Evolutionary conservation across 2,329 filamentous ascomycete species (phyloP), one percentile per base, ranked within the genome.

Genomic region (Colletotrichum ledebouriae): DNA sequence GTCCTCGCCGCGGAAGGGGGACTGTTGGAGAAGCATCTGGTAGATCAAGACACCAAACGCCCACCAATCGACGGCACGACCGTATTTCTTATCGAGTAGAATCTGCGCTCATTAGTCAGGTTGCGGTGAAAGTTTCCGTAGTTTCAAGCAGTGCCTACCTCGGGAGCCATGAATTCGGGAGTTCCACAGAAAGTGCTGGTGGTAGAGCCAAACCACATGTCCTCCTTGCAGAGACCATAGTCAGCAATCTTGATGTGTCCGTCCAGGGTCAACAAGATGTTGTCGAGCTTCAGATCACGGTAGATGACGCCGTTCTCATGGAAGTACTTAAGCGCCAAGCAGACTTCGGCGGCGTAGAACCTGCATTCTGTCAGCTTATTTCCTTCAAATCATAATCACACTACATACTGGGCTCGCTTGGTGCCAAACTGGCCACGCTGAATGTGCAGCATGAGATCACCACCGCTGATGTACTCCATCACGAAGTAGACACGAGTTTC

Each of bases 221-320:
- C 94, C 78, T 99, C 96, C 82, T 99, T 99, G 84, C 97, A 99
- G 56, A 99, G 88, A 88, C 96, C 96, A 78, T 97, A 99, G 86
- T 99, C 96, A 60, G 89, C 96, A 85, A 99, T 94, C 86, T 98
- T 98, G 85, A 99, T 97, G 79, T 99, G 96, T 29, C 96, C 96
- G 76, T 99, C 96, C 52, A 97, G 86, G 1, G 94, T 97, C 75
- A 99, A 85, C 53, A 99, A 87, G 77, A 99, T 99, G 79, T 99
- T 91, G 80, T 91, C 89, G 7, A 94, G 92, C 84, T 99, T 99
- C 77, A 99, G 82, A 83, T 99, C 96, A 82, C 96, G 93, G 81
- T 99, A 99, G 74, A 99, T 98, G 76, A 99, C 96, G 63, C 96
- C 96, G 78, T 99, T 98, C 80, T 99, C 96, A 77, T 99, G 96